Evolutionary conservation across 345 rosid species (phyloP).

Genomic region (Streptanthus diversifolius): DNA sequence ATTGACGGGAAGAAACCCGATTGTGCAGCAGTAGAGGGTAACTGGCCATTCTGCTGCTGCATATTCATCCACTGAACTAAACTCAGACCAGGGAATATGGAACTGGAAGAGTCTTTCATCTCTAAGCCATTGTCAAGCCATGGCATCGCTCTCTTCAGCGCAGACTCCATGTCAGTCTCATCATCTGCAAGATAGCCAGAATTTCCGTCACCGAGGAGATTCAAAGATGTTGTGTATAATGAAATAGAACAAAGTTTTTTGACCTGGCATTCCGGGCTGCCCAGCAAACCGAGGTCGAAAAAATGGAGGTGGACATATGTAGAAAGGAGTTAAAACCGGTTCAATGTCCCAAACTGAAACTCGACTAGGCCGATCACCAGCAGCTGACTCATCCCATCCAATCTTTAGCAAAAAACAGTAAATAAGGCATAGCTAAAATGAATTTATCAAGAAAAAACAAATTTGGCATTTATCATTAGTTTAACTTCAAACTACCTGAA

Average conservation of each 20-base stretch:
- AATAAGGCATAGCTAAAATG: background rate
- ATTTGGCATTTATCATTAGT: background rate
- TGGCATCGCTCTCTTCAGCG: conserved; percentile 84
- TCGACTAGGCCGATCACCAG: conserved; percentile 77
- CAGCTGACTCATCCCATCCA: conserved; percentile 98
- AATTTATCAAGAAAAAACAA: background rate
- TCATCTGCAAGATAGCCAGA: conserved; percentile 48
- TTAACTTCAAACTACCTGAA: conserved; percentile 61
- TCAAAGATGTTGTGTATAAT: conserved; percentile 5
- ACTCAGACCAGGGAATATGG: conserved; percentile 61
- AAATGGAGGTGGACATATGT: conserved; percentile 88
- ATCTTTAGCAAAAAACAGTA: conserved; percentile 44
- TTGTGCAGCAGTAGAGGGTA: conserved; percentile 32
- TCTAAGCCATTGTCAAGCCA: conserved; percentile 76
- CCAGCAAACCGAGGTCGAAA: conserved; percentile 77
- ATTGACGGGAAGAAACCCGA: conserved; percentile 38
- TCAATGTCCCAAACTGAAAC: conserved; percentile 97
- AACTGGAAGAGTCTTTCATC: conserved; percentile 64
- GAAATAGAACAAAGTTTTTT: conserved; percentile 5
- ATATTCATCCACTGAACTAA: conserved; percentile 91
- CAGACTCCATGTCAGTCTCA: conserved; percentile 68
- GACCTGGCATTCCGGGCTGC: conserved; percentile 83
- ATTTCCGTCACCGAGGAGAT: background rate
- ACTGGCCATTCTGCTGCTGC: conserved; percentile 72
- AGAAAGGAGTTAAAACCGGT: conserved; percentile 90